Evolutionary conservation across 805 yeast species (phyloP).

Genomic region (Deakozyma indianensis): DNA sequence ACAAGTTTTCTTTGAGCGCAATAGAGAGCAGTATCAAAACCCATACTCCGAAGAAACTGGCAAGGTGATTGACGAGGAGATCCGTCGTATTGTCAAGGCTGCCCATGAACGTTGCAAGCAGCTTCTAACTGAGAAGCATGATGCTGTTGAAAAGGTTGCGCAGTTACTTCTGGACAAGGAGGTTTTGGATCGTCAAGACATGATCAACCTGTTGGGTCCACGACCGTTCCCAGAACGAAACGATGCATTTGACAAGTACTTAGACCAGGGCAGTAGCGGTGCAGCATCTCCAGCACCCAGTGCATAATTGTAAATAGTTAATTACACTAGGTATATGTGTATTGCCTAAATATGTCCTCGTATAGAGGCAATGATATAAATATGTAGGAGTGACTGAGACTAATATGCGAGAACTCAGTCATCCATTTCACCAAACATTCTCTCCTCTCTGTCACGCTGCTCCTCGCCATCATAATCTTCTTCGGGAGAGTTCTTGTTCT

Average conservation of each 20-base stretch:
- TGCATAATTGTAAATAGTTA: conserved; percentile 4
- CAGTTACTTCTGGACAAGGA: conserved; percentile 58
- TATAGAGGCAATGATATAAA: no score
- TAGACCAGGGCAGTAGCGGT: conserved; percentile 26
- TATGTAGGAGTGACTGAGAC: no score
- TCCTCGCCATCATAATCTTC: conserved; percentile 17
- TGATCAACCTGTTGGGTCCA: conserved; percentile 61
- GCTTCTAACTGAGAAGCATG: conserved; percentile 42
- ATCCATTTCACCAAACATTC: conserved; percentile 27
- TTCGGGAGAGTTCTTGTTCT: conserved; percentile 5
- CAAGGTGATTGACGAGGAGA: conserved; percentile 50
- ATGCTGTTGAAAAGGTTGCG: conserved; percentile 56
- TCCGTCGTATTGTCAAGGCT: conserved; percentile 49
- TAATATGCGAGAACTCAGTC: conserved; percentile 11
- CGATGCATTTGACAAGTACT: conserved; percentile 82
- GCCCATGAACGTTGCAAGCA: conserved; percentile 47
- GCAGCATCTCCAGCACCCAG: conserved; percentile 13
- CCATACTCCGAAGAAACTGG: conserved; percentile 67
- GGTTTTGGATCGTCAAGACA: conserved; percentile 69
- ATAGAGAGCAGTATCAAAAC: conserved; percentile 37
- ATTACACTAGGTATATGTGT: neutral
- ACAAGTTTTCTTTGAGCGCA: conserved; percentile 36
- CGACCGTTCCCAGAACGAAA: conserved; percentile 68
- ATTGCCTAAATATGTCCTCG: no score
- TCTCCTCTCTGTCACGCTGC: conserved; percentile 11